Conservation (phyloP, 2,329 filamentous ascomycete genomes). For the Ascocoryne sarcoides region DNA sequence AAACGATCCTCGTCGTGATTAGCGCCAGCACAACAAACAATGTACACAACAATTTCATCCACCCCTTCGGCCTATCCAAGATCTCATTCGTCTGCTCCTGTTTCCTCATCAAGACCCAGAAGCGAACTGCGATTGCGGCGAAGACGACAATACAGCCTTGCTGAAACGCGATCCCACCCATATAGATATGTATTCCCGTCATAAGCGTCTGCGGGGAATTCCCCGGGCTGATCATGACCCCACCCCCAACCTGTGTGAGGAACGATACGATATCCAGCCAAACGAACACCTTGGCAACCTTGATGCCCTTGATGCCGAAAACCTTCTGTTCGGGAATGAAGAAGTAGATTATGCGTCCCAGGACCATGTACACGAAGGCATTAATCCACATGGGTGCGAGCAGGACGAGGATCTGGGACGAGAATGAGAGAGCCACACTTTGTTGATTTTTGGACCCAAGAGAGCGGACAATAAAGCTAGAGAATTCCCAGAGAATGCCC, state of each 20-base stretch:
- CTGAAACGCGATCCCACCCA: slow-evolving; percentile 44
- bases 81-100: slow-evolving; percentile 22
- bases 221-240: slow-evolving; percentile 28
- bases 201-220: slow-evolving; percentile 24
- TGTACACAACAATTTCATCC: slow-evolving; percentile 27
- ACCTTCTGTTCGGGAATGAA: slow-evolving; percentile 32
- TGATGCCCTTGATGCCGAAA: slow-evolving; percentile 26
- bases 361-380: slow-evolving; percentile 29
- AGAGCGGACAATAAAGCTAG: slow-evolving; percentile 32
- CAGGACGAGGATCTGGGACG: slow-evolving; percentile 35
- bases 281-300: slow-evolving; percentile 38
- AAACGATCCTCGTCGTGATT: slow-evolving; percentile 48
- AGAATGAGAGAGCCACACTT: slow-evolving; percentile 24
- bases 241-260: slow-evolving; percentile 35
- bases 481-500: slow-evolving; percentile 35
- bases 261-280: slow-evolving; percentile 40
- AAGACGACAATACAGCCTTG: slow-evolving; percentile 43
- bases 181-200: slow-evolving; percentile 38
- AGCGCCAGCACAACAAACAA: slow-evolving; percentile 34
- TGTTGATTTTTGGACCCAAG: slow-evolving; percentile 34
- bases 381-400: slow-evolving; percentile 29
- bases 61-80: slow-evolving; percentile 25
- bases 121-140: slow-evolving; percentile 31
- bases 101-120: slow-evolving; percentile 32
- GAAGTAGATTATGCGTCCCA: slow-evolving; percentile 29